These are phyloP conservation scores for Jaenimonas drosophilae DNA, from an alignment of 208 protist genomes.

Conservation along the genomic window DNA sequence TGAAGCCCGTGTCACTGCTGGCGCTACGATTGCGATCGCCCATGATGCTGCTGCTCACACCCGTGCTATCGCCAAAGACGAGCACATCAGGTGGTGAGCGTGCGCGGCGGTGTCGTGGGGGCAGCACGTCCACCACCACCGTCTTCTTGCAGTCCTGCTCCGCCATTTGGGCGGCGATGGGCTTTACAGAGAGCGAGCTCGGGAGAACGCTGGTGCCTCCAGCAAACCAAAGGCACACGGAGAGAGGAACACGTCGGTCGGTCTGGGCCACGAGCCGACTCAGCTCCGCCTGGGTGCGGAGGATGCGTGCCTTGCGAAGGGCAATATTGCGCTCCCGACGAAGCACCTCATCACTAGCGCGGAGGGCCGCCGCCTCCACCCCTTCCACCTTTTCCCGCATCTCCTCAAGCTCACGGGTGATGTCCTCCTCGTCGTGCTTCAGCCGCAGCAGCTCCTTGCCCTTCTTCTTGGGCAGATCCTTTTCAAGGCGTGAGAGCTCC, in stretches of 20 bases:
- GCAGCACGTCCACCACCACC: not conserved
- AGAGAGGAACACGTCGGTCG: conserved; percentile 5
- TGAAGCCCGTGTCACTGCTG: too few species aligned
- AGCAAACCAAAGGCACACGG: conserved; percentile 8
- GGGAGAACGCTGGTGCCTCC: not conserved
- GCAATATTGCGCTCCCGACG: conserved; percentile 31
- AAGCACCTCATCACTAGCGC: conserved; percentile 26
- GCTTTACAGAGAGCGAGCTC: too few species aligned
- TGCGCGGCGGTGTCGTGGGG: not conserved
- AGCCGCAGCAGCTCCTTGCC: conserved; percentile 49
- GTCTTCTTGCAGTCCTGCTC: not conserved
- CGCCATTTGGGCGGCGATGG: not conserved
- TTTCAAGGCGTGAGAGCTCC: conserved; percentile 23
- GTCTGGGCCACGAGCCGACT: conserved; percentile 3
- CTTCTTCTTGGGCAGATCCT: conserved; percentile 26
- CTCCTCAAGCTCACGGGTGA: conserved; percentile 14
- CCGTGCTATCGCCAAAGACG: too few species aligned
- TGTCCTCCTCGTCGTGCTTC: conserved; percentile 37
- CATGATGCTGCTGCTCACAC: too few species aligned
- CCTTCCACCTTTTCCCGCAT: conserved; percentile 13
- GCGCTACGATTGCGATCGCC: too few species aligned
- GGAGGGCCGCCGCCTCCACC: conserved; percentile 5
- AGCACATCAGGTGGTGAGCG: not conserved
- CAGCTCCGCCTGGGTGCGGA: conserved; percentile 19
- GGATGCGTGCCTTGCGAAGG: conserved; percentile 25